Conservation (phyloP, 441 rosid species). For the Erysimum cheiri region DNA sequence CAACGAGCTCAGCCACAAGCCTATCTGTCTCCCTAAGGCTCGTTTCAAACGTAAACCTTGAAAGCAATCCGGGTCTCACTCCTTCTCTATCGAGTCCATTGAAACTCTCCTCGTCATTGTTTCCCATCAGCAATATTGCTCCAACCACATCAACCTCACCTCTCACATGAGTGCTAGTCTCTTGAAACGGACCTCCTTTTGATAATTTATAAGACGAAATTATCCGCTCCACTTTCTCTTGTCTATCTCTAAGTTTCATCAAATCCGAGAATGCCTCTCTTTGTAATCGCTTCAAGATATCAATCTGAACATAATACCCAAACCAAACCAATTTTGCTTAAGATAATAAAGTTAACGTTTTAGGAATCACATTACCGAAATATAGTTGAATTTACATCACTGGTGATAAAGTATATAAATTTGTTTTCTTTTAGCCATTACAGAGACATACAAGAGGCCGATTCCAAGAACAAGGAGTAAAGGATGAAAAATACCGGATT, state of each 20-base stretch:
- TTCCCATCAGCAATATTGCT: constrained; percentile 59
- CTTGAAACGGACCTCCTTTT: constrained; percentile 65
- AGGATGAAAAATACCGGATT: constrained; percentile 67
- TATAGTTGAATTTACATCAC: no score
- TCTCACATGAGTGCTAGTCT: constrained; percentile 62
- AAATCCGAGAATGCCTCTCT: constrained; percentile 85
- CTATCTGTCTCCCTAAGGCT: constrained; percentile 59
- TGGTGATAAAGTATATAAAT: background rate
- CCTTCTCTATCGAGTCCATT: constrained; percentile 62
- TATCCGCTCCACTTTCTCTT: constrained; percentile 74
- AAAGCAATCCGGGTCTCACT: constrained; percentile 61
- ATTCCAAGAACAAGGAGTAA: background rate
- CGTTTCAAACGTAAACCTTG: constrained; percentile 73
- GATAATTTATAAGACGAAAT: constrained; percentile 60
- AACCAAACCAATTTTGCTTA: background rate
- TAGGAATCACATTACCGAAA: background rate
- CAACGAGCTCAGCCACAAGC: constrained; percentile 71
- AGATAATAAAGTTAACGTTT: background rate
- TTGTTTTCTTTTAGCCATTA: background rate
- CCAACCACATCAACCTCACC: constrained; percentile 81
- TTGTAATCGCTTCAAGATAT: constrained; percentile 91
- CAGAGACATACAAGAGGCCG: background rate
- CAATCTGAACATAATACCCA: constrained; percentile 73
- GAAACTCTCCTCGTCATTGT: constrained; percentile 51
- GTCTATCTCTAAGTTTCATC: constrained; percentile 92